phyloP scores from a whole-genome alignment of 140 eudicot species.

The Senecio squalidus region DNA sequence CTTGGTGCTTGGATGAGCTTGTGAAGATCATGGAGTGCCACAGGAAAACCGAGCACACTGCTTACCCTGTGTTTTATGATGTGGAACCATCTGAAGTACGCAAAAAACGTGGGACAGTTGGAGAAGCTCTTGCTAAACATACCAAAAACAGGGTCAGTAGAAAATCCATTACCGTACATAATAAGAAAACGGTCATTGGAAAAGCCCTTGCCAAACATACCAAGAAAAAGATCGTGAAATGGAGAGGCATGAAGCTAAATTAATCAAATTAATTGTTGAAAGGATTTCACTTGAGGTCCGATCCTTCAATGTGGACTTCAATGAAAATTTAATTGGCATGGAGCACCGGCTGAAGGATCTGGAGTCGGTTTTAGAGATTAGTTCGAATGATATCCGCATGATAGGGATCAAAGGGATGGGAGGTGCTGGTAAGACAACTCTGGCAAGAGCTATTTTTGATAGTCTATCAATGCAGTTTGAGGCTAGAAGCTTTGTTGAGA shows the following conservation, averaged over 20 bases:
- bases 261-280: constrained; percentile 10
- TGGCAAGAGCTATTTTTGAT: neutral
- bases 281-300: neutral
- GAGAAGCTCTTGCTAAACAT: constrained; percentile 13
- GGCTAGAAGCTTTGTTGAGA: neutral
- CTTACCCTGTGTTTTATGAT: constrained; percentile 16
- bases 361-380: neutral
- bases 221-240: too few relatives aligned
- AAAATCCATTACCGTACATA: neutral
- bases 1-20: constrained; percentile 11
- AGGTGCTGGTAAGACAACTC: neutral
- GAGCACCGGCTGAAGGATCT: constrained; percentile 12
- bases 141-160: neutral
- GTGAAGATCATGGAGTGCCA: constrained; percentile 12
- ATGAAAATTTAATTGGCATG: constrained; percentile 21
- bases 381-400: neutral
- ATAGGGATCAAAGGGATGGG: neutral
- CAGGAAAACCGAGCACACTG: neutral
- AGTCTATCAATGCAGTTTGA: neutral
- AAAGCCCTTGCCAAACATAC: neutral
- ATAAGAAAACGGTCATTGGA: neutral
- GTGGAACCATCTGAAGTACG: constrained; percentile 18
- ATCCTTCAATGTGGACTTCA: neutral
- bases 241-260: constrained; percentile 18
- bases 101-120: constrained; percentile 5